Percentiles rank a stretch among this genome's conserved stretches.
These are phyloP conservation scores for Knufia petricola DNA, from an alignment of 2,329 filamentous ascomycete species.

Conservation along the genomic window DNA sequence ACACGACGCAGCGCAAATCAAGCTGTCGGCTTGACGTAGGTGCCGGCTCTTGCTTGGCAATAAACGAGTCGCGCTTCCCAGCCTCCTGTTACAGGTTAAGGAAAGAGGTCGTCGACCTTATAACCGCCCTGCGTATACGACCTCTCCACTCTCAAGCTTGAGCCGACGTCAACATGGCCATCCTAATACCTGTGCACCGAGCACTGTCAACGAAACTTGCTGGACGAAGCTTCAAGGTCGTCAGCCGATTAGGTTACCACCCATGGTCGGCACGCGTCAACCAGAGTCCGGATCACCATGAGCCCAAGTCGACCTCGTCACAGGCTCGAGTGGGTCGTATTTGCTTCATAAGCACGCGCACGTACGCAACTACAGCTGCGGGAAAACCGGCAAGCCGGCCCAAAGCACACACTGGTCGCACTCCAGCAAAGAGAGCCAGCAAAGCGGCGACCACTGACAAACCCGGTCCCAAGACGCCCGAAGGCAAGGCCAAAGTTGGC, in stretches of 20 bases:
- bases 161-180: slow-evolving; percentile 15
- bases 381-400: slow-evolving; percentile 23
- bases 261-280: slow-evolving; percentile 19
- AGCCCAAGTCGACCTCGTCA: slow-evolving; percentile 4
- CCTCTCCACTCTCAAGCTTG: not conserved
- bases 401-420: slow-evolving; percentile 26
- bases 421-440: slow-evolving; percentile 23
- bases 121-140: not conserved
- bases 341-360: slow-evolving; percentile 15
- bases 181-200: slow-evolving; percentile 14
- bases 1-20: too few relatives aligned
- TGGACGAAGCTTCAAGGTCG: slow-evolving; percentile 13
- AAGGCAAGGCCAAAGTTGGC: slow-evolving; percentile 20
- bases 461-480: slow-evolving; percentile 15
- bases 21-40: too few relatives aligned
- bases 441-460: slow-evolving; percentile 13
- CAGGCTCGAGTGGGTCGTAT: not conserved
- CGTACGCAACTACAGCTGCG: slow-evolving; percentile 26
- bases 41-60: too few relatives aligned
- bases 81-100: not conserved
- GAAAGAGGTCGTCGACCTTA: slow-evolving; percentile 4
- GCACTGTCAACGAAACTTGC: slow-evolving; percentile 16
- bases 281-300: slow-evolving; percentile 16
- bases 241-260: slow-evolving; percentile 20
- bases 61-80: not conserved